These are phyloP conservation scores for Davidsoniella neocaledoniae DNA, from an alignment of 2,329 filamentous ascomycete genomes.

Conservation along the genomic window DNA sequence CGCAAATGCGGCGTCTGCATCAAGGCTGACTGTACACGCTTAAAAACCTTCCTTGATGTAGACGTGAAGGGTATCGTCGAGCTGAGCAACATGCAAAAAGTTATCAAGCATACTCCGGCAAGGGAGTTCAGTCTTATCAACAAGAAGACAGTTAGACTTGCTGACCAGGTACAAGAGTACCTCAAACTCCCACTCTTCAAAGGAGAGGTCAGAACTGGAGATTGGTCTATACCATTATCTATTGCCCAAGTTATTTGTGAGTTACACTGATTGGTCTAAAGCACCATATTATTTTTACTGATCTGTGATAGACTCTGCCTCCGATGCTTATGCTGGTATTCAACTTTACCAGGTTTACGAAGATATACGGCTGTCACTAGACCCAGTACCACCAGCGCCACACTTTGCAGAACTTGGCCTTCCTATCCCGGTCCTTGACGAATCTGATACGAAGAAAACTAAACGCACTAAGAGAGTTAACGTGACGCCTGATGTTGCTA, in stretches of 20 bases:
- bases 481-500: background rate
- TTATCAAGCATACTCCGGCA: slow-evolving; percentile 49
- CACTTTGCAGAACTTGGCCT: slow-evolving; percentile 47
- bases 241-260: slow-evolving; percentile 53
- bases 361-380: slow-evolving; percentile 44
- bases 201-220: slow-evolving; percentile 52
- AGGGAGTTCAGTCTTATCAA: slow-evolving; percentile 39
- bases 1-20: slow-evolving; percentile 67
- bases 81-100: slow-evolving; percentile 63
- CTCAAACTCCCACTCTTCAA: slow-evolving; percentile 64
- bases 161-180: slow-evolving; percentile 51
- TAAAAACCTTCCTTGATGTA: slow-evolving; percentile 50
- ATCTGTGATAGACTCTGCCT: slow-evolving; percentile 48
- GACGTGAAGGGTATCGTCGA: slow-evolving; percentile 55
- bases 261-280: slow-evolving; percentile 19
- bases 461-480: slow-evolving; percentile 1
- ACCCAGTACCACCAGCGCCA: slow-evolving; percentile 56
- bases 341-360: slow-evolving; percentile 61
- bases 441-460: slow-evolving; percentile 18
- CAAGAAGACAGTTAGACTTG: slow-evolving; percentile 47
- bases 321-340: slow-evolving; percentile 65
- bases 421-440: slow-evolving; percentile 41
- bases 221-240: slow-evolving; percentile 53
- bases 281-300: background rate
- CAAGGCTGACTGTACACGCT: slow-evolving; percentile 49